Evolutionary conservation across 495 filamentous ascomycete genomes (phyloP).

Genomic region (Aspergillus saccharolyticus): DNA sequence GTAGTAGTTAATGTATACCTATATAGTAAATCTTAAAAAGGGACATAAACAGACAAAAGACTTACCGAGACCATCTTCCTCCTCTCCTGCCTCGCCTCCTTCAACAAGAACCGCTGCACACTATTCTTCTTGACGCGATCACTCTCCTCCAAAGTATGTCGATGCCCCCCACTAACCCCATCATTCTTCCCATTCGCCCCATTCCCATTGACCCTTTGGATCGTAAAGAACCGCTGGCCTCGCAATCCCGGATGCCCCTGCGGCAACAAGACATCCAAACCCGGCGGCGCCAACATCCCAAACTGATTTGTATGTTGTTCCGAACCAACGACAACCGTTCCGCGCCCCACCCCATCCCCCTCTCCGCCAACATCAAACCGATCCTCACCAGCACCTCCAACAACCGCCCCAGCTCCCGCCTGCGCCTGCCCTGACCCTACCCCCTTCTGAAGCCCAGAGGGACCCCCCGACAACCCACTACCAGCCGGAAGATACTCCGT

Average conservation of each 20-base stretch:
- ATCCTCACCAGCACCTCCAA: background rate
- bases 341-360: background rate
- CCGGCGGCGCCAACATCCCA: conserved; percentile 37
- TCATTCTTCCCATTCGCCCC: conserved; percentile 68
- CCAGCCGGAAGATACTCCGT: conserved; percentile 70
- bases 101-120: conserved; percentile 61
- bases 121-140: conserved; percentile 85
- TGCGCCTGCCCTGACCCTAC: background rate
- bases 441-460: conserved; percentile 11
- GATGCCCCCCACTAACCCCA: conserved; percentile 61
- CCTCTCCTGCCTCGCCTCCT: conserved; percentile 57
- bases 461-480: conserved; percentile 1
- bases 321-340: background rate
- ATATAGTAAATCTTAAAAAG: too few species aligned
- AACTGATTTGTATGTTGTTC: conserved; percentile 31
- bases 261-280: conserved; percentile 29
- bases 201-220: conserved; percentile 74
- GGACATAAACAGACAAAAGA: too few species aligned
- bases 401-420: background rate
- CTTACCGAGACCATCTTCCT: conserved; percentile 59
- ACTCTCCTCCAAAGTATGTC: conserved; percentile 71
- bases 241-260: conserved; percentile 39
- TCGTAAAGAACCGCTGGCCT: conserved; percentile 61
- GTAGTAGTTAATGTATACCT: too few species aligned
- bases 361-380: background rate